Percentiles rank a stretch among this genome's conserved stretches.
phyloP scores from a whole-genome alignment of 2,329 filamentous ascomycete species.

The Neoascochyta sp. region DNA sequence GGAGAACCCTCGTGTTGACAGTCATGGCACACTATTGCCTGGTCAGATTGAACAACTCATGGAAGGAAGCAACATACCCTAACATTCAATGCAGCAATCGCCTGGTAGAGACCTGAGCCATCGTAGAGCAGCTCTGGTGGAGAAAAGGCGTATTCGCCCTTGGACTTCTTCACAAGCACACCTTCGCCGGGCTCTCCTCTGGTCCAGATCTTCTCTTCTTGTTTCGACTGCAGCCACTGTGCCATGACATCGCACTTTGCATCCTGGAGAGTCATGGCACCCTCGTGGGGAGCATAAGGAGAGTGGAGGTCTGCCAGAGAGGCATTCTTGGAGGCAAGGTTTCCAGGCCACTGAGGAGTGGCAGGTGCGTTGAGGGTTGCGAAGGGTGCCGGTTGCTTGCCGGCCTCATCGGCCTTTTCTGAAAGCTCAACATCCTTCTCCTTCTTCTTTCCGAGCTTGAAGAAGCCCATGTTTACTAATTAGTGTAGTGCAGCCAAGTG shows the following conservation, averaged over 20 bases:
- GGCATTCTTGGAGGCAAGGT: slow-evolving; percentile 3
- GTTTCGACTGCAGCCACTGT: slow-evolving; percentile 61
- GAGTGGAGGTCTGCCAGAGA: slow-evolving; percentile 3
- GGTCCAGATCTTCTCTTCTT: slow-evolving; percentile 55
- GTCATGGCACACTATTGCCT: slow-evolving; percentile 60
- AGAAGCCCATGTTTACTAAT: slow-evolving; percentile 12
- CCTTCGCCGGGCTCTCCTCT: slow-evolving; percentile 50
- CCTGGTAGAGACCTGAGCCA: slow-evolving; percentile 49
- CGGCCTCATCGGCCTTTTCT: slow-evolving; percentile 4
- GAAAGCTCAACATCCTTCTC: slow-evolving; percentile 6
- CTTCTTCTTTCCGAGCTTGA: slow-evolving; percentile 11
- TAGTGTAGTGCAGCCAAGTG: too few species aligned
- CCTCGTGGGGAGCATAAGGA: too few species aligned
- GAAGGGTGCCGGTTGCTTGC: slow-evolving; percentile 1
- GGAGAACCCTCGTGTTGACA: slow-evolving; percentile 61
- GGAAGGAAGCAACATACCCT: slow-evolving; percentile 41
- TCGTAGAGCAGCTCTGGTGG: slow-evolving; percentile 47
- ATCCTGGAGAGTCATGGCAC: too few species aligned
- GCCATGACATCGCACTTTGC: slow-evolving; percentile 60
- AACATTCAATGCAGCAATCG: slow-evolving; percentile 51
- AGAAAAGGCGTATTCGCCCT: slow-evolving; percentile 51
- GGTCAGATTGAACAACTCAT: slow-evolving; percentile 4
- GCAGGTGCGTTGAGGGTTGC: too few species aligned
- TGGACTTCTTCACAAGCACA: slow-evolving; percentile 53
- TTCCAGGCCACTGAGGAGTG: slow-evolving; percentile 6